Evolutionary conservation across 176 grass and related monocot genomes (phyloP).

Genomic region (Puccinellia tenuiflora): DNA sequence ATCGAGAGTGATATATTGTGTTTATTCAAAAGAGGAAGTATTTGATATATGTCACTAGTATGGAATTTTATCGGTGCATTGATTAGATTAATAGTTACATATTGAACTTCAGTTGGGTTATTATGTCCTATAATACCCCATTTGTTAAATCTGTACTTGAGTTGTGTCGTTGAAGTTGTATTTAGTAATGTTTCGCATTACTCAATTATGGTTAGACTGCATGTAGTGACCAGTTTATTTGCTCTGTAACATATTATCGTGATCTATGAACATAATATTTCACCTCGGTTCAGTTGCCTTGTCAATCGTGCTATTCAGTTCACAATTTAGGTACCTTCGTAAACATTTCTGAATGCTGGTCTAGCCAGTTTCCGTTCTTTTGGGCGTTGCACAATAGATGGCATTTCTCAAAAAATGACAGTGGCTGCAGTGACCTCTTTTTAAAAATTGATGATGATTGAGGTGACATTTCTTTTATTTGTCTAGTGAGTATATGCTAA

Average conservation of each 20-base stretch:
- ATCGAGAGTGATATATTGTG: background rate
- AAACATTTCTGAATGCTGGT: background rate
- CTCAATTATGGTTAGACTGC: background rate
- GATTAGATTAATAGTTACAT: background rate
- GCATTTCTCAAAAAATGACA: background rate
- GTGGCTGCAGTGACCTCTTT: background rate
- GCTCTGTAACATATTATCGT: background rate
- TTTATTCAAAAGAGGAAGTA: background rate
- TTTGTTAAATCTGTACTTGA: background rate
- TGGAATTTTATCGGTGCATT: background rate
- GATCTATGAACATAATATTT: background rate
- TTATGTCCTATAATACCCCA: background rate
- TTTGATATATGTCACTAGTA: background rate
- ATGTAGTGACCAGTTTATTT: background rate
- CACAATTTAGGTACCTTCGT: background rate
- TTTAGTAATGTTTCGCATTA: background rate
- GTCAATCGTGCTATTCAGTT: background rate
- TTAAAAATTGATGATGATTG: background rate
- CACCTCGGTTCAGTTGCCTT: background rate
- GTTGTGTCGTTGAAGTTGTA: background rate
- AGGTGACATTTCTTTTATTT: background rate
- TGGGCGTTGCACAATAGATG: background rate
- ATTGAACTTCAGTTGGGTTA: background rate
- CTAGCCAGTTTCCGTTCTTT: background rate
- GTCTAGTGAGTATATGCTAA: background rate